Percentiles rank a stretch among this genome's conserved stretches.
Evolutionary conservation across 2,329 filamentous ascomycete species (phyloP).

Genomic region (Fusarium bulbicola): DNA sequence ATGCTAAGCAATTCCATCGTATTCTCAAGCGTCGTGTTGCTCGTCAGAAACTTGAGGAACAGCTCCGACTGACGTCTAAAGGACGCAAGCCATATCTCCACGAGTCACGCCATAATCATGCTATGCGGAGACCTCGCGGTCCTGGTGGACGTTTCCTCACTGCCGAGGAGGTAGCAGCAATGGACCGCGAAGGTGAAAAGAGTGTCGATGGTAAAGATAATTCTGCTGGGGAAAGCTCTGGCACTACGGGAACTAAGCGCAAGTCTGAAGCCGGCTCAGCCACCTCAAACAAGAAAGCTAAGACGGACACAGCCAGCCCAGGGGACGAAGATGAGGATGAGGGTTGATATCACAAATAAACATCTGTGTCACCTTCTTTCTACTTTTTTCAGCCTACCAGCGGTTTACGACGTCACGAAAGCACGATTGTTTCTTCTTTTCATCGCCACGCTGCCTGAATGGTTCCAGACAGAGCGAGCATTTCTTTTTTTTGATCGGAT

Average conservation of each 20-base stretch:
- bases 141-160: constrained; percentile 96
- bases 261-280: constrained; percentile 64
- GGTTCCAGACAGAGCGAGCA: not conserved
- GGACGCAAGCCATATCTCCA: constrained; percentile 97
- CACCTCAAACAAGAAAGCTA: constrained; percentile 65
- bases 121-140: constrained; percentile 93
- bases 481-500: constrained; percentile 16
- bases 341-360: constrained; percentile 45
- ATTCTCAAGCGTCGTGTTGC: constrained; percentile 95
- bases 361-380: constrained; percentile 29
- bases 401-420: constrained; percentile 51
- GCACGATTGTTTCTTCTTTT: constrained; percentile 41
- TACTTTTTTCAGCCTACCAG: constrained; percentile 43
- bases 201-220: constrained; percentile 49
- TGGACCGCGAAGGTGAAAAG: constrained; percentile 73
- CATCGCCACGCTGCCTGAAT: constrained; percentile 8
- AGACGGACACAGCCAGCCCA: constrained; percentile 56
- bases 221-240: constrained; percentile 35
- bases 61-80: constrained; percentile 90
- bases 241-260: constrained; percentile 62
- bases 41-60: constrained; percentile 91
- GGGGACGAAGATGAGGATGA: constrained; percentile 56
- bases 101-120: constrained; percentile 97
- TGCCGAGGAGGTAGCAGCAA: constrained; percentile 91
- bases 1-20: constrained; percentile 98